Conservation (phyloP, 768 basidiomycete genomes). For the Lentinula boryana region DNA sequence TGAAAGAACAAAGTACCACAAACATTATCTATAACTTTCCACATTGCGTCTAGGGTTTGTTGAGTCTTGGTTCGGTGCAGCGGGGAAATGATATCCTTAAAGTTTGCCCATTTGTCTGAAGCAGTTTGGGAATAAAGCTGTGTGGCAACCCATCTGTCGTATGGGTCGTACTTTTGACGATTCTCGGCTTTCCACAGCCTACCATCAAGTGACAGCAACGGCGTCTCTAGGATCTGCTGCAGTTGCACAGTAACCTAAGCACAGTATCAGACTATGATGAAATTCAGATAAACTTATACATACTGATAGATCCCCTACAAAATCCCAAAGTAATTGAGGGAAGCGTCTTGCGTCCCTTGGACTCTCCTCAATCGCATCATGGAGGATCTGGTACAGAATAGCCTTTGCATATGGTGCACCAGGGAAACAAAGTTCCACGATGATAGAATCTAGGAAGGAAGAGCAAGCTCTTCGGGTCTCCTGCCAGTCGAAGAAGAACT, state of each 20-base stretch:
- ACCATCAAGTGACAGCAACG: constrained; percentile 52
- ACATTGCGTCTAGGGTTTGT: constrained; percentile 51
- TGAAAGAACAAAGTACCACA: constrained; percentile 11
- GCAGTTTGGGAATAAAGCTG: constrained; percentile 57
- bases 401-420: constrained; percentile 59
- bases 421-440: constrained; percentile 79
- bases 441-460: constrained; percentile 80
- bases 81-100: constrained; percentile 54
- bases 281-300: constrained; percentile 11
- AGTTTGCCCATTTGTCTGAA: constrained; percentile 40
- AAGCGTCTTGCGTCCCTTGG: constrained; percentile 72
- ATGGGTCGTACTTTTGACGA: constrained; percentile 53
- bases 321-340: constrained; percentile 75
- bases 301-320: constrained; percentile 78
- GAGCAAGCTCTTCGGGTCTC: constrained; percentile 57
- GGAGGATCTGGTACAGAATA: constrained; percentile 60
- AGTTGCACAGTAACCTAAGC: constrained; percentile 58
- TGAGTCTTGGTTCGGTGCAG: constrained; percentile 48
- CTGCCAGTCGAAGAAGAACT: constrained; percentile 61
- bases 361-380: constrained; percentile 67
- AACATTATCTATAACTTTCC: constrained; percentile 59
- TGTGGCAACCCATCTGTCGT: constrained; percentile 65
- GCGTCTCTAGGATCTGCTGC: constrained; percentile 56
- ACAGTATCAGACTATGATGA: background rate
- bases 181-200: constrained; percentile 43